phyloP scores from a whole-genome alignment of 2,329 filamentous ascomycete genomes.

The Nothophoma quercina region DNA sequence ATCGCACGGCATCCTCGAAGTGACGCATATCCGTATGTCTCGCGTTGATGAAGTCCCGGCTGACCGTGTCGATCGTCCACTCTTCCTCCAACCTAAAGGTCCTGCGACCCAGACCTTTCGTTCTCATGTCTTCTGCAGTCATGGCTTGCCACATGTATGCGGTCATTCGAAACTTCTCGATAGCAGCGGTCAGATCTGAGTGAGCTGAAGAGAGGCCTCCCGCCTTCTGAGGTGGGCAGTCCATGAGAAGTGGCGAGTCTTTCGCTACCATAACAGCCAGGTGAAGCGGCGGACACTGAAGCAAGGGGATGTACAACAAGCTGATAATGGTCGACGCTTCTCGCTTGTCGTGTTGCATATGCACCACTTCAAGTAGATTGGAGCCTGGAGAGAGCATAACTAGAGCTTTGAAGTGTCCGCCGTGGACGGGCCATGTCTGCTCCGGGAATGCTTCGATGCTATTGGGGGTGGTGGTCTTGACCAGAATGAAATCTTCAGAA shows the following conservation, averaged over 20 bases:
- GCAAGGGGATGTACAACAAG: constrained; percentile 40
- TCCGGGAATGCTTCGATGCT: constrained; percentile 33
- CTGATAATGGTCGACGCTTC: constrained; percentile 18
- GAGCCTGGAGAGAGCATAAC: constrained; percentile 39
- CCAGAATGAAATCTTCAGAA: constrained; percentile 32
- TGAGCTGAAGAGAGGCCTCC: constrained; percentile 36
- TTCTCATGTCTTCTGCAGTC: constrained; percentile 42
- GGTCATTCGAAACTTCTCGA: constrained; percentile 44
- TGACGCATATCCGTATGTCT: constrained; percentile 18
- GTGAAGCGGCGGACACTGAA: constrained; percentile 44
- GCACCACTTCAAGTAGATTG: constrained; percentile 32
- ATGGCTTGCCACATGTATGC: constrained; percentile 48
- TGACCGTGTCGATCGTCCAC: constrained; percentile 36
- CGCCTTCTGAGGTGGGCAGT: constrained; percentile 39
- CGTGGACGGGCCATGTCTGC: constrained; percentile 45
- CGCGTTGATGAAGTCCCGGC: constrained; percentile 30
- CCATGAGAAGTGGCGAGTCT: constrained; percentile 42
- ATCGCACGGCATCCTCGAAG: constrained; percentile 29
- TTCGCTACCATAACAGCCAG: constrained; percentile 44
- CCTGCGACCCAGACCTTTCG: constrained; percentile 35
- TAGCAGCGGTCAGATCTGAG: constrained; percentile 37
- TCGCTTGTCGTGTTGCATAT: constrained; percentile 29
- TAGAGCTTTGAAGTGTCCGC: constrained; percentile 43
- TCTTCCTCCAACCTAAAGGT: constrained; percentile 45
- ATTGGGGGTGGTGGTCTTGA: constrained; percentile 26